A percentile compares a stretch with the other conserved stretches of the same genome.
Evolutionary conservation across 1,284 basidiomycete genomes (phyloP).

Genomic region (Vanrija sp.): DNA sequence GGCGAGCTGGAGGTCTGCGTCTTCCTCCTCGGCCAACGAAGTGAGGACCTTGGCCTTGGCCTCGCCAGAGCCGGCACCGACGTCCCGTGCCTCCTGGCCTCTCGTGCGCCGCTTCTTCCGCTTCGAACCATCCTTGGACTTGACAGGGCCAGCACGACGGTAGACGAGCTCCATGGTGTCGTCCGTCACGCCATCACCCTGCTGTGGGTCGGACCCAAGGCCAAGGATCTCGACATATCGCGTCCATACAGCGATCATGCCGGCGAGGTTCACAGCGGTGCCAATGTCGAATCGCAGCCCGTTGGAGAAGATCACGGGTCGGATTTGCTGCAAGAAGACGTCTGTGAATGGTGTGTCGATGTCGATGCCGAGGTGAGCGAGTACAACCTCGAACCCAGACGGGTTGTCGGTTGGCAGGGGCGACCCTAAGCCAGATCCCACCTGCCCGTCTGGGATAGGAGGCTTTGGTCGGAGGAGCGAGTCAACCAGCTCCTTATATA

Average conservation of each 20-base stretch:
- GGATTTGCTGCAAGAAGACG: slow-evolving; percentile 57
- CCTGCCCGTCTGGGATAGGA: background rate
- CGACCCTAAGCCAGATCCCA: background rate
- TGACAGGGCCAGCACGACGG: slow-evolving; percentile 27
- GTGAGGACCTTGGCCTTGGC: too few species aligned
- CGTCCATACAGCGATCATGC: slow-evolving; percentile 36
- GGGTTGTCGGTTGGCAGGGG: background rate
- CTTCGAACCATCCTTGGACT: background rate
- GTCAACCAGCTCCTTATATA: slow-evolving; percentile 70
- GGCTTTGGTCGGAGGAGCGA: slow-evolving; percentile 26
- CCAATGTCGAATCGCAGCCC: slow-evolving; percentile 29
- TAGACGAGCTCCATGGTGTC: slow-evolving; percentile 47
- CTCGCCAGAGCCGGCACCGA: background rate
- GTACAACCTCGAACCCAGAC: slow-evolving; percentile 37
- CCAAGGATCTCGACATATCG: slow-evolving; percentile 39
- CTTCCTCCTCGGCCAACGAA: slow-evolving; percentile 16
- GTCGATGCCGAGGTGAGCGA: slow-evolving; percentile 56
- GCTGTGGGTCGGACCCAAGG: slow-evolving; percentile 24
- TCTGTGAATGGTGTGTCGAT: slow-evolving; percentile 55
- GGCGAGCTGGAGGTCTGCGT: slow-evolving; percentile 24
- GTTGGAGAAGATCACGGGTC: slow-evolving; percentile 47
- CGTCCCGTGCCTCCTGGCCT: background rate
- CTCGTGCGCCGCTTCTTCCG: slow-evolving; percentile 1
- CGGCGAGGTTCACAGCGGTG: slow-evolving; percentile 30
- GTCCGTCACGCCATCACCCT: slow-evolving; percentile 25